Base-by-base conservation (phyloP, 352 stramenopile genomes). In the Globisporangium orthogonon region DNA sequence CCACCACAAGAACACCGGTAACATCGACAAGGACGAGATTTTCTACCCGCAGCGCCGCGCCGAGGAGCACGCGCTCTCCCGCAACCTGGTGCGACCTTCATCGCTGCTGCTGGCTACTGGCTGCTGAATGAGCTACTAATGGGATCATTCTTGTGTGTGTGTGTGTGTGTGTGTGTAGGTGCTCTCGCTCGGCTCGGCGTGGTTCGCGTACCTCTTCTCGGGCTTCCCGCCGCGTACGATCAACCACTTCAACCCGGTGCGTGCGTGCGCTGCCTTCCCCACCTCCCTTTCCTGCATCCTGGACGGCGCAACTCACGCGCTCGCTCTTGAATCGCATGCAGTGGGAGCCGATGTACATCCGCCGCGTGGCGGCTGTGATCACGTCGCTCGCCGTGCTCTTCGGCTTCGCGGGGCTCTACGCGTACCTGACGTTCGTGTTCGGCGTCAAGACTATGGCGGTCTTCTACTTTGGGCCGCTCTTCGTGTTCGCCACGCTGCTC, bases 1-100 rank as follows among this genome's bases (percentile, higher is more conserved):
- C 60, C 83, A 93, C 69, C 83, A 93, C 78, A 90, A 89, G 71
- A 93, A 93, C 73, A 93, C 80, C 60, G 83, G 83, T 62, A 91
- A 90, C 70, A 84, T 91, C 51, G 83, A 93, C 67, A 78, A 83
- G 17, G 83, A 93, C 55, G 83, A 91, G 61, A 78, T 91, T 60
- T 93, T 91, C 58, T 89, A 89, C 67, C 83, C 83, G 47, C 80
- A 91, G 51, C 80, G 80, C 61, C 76, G 77, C 53, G 58, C 66
- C 15, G 74, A 79, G 41, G 65, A 78, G 48, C 74, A 87, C 63
- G 59, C 69, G 23, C 40, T 82, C 30, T 83, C 76, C 2, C 73
- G 75, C 37, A 74, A 77, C 56, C 70, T 88, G 41, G 68, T 76
- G 49, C 33, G 54, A 23, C 23, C 0, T 23, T 23, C 23, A 23